Percentiles rank a stretch among this genome's conserved stretches.
phyloP scores from a whole-genome alignment of 1,139 yeast genomes.

The Suhomyces choctaworum region DNA sequence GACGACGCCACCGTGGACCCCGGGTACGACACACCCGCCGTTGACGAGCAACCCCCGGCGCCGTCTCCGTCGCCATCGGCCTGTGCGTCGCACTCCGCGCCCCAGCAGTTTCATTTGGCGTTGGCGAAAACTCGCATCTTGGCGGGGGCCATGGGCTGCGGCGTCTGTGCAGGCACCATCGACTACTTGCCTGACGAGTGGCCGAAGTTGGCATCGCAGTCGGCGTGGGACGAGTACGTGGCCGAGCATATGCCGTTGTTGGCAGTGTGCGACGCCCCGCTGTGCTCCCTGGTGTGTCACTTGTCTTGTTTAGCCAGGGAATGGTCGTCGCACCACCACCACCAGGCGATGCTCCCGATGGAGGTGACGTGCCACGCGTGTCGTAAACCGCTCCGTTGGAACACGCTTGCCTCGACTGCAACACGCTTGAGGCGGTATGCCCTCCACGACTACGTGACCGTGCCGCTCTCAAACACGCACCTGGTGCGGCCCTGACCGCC shows the following conservation, averaged over 20 bases:
- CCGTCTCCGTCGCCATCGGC: not conserved
- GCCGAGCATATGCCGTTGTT: slow-evolving; percentile 19
- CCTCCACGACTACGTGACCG: slow-evolving; percentile 5
- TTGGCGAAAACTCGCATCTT: slow-evolving; percentile 5
- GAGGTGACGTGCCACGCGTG: slow-evolving; percentile 9
- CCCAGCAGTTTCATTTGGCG: not conserved
- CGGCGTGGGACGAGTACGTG: slow-evolving; percentile 1
- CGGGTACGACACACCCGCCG: no score
- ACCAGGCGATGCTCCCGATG: slow-evolving; percentile 10
- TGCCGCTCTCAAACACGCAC: not conserved
- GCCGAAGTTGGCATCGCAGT: not conserved
- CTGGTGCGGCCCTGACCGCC: no score
- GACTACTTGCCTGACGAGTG: slow-evolving; percentile 32
- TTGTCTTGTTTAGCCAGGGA: slow-evolving; percentile 44
- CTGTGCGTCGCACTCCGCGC: not conserved
- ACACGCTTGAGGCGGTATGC: slow-evolving; percentile 15
- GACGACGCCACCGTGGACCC: no score
- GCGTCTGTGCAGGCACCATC: slow-evolving; percentile 26
- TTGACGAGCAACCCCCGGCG: no score
- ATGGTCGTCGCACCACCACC: slow-evolving; percentile 14
- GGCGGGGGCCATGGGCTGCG: slow-evolving; percentile 24
- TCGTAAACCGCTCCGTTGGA: slow-evolving; percentile 8
- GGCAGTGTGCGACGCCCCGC: slow-evolving; percentile 35
- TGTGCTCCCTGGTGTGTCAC: slow-evolving; percentile 42
- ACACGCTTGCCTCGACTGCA: slow-evolving; percentile 10